Base-by-base conservation (phyloP, 1,284 basidiomycete species). In the Cystobasidium slooffiae region DNA sequence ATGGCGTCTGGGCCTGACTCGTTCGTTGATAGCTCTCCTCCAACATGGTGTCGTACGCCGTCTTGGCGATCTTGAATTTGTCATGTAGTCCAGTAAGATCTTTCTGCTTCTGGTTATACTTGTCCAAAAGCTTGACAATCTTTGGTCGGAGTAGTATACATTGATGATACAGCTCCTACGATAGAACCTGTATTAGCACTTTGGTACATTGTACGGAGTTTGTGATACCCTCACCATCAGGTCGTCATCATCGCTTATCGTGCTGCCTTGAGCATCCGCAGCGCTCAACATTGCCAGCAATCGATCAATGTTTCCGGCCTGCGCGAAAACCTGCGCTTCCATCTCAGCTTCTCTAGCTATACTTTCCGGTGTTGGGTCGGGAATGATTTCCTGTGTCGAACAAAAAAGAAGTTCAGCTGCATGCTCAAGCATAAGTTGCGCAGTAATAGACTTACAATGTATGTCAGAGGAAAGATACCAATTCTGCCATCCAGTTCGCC, bases 401-500 rank as follows among this genome's bases (percentile, higher is more conserved):
- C 22, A 14, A 37, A 14, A 37, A 69, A 55, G 6, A 20, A 49
- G 61, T 9, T 53, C 41, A 63, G 46, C 39, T 56, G 43, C 10
- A 49, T 63, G n/a, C 44, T 37, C 37, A 51, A 37, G 53, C 46
- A n/a, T 43, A n/a, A n/a, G 2, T 59, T 47, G 49, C 31, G 39
- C 76, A 68, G 75, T 41, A 31, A 46, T 58, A 72, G 12, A 86
- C 90, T 39, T 79, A 92, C 91, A 77, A 99, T 93, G 84, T 98
- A 98, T 81, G 97, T 98, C 51, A 97, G 93, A 0, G 97, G 96
- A 83, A 99, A 99, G 75, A 99, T 99, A 14, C 97, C 97, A 8
- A 94, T 94, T 75, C 92, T 86, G 0, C 95, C 94, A 78, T 91
- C 91, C 51, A 94, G 84, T 79, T 98, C 95, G 1, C 97, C 97